Conservation (phyloP, 441 rosid species). For the Pelargonium citronellum region DNA sequence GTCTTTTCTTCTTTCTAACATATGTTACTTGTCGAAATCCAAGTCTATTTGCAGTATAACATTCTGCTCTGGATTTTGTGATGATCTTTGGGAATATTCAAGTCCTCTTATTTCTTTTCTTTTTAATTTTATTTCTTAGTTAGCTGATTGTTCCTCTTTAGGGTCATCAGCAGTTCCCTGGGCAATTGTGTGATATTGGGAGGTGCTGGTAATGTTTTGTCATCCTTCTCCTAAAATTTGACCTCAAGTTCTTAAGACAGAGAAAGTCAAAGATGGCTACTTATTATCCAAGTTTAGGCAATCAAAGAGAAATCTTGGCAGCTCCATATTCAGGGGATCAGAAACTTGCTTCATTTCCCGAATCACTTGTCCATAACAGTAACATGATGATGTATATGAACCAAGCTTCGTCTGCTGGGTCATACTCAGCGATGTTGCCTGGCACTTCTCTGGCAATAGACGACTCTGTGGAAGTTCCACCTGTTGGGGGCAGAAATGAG, state of each 20-base stretch:
- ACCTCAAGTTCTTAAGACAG: neutral
- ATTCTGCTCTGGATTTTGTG: neutral
- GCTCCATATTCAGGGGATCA: constrained; percentile 28
- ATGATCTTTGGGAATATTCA: neutral
- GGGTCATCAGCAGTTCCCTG: neutral
- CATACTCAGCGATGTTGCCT: constrained; percentile 9
- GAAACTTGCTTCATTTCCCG: constrained; percentile 23
- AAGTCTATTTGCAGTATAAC: neutral
- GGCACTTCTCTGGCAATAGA: constrained; percentile 16
- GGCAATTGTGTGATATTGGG: constrained; percentile 20
- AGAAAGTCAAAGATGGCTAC: constrained; percentile 4
- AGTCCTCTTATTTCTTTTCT: neutral
- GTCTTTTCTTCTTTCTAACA: neutral
- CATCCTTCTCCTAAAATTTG: neutral
- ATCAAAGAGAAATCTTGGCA: constrained; percentile 26
- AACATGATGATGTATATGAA: constrained; percentile 1
- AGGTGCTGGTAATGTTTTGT: constrained; percentile 1
- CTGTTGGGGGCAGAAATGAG: constrained; percentile 34
- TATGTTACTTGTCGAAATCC: neutral
- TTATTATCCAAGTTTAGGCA: constrained; percentile 24
- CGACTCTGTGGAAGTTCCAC: constrained; percentile 18
- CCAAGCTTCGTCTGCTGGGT: constrained; percentile 13
- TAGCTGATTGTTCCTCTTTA: neutral
- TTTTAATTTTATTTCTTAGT: neutral
- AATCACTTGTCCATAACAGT: constrained; percentile 5